Evolutionary conservation across 768 basidiomycete species (phyloP), one percentile per base, ranked within the genome.

Genomic region (Lactarius tabidus): DNA sequence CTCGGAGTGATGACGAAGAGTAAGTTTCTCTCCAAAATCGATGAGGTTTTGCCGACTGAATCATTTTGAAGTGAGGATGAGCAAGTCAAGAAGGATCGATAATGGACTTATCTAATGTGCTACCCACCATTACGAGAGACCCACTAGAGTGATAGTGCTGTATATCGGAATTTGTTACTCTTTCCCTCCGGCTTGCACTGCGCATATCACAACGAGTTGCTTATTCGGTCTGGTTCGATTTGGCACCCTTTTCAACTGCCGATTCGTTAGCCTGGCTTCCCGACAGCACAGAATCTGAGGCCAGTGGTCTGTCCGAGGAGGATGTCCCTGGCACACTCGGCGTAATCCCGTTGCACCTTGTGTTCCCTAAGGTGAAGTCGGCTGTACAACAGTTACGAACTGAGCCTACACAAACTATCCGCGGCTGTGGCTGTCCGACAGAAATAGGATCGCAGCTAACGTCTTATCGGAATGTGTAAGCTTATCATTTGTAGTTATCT

Each of bases 1-100:
- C 80, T 26, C 83, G 95, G 66, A 95, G 92, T 71, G 95, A 97
- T 66, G 90, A 91, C 67, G 92, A 93, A 72, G 79, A 74, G 87
- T 88, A 61, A 74, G 80, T 71, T 31, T 68, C 74, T 67, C 41
- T 48, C 52, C 56, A 29, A 23, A 8, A 6, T 18, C 63, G 9
- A 18, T 31, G 9, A 7, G 4, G 29, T 17, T 65, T 29, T 41
- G 18, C 62, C 69, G 6, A 69, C 55, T 31, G 43, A n/a, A 39
- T 41, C 12, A 28, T 15, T 26, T 31, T 56, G 60, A 66, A 71
- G 71, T 62, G 69, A 67, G 60, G 69, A 69, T 9, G 57, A 62
- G 70, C 73, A 67, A 73, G 73, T 63, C 70, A 73, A 69, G 55
- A 74, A 78, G 77, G 72, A 78, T 76, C 62, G 58, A 41, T 71